Evolutionary conservation across 345 rosid species (phyloP).

Genomic region (Geranium rotundifolium): DNA sequence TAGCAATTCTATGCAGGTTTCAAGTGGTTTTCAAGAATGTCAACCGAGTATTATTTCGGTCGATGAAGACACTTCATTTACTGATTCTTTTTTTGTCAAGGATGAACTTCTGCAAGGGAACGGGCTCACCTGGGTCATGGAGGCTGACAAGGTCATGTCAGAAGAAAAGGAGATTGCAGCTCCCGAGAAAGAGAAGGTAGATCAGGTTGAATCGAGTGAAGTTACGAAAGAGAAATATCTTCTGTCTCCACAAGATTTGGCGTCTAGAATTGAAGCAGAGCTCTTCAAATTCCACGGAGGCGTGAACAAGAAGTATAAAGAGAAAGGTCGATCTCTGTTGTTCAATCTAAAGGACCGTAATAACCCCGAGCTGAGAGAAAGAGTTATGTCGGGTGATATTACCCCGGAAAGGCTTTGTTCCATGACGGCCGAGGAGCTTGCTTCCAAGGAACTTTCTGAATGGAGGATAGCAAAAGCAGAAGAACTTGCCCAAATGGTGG

Average conservation of each 20-base stretch:
- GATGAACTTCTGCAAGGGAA: constrained; percentile 96
- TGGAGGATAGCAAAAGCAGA: constrained; percentile 97
- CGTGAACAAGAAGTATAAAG: constrained; percentile 91
- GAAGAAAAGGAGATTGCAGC: constrained; percentile 23
- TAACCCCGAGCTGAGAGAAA: constrained; percentile 80
- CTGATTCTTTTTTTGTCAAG: constrained; percentile 58
- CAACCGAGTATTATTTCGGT: constrained; percentile 30
- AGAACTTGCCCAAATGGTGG: constrained; percentile 89
- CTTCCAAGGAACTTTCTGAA: constrained; percentile 83
- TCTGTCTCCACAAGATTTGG: constrained; percentile 42
- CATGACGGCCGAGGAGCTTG: constrained; percentile 92
- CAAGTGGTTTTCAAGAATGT: constrained; percentile 21
- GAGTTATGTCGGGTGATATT: constrained; percentile 64
- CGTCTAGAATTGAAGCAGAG: constrained; percentile 56
- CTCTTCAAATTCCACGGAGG: constrained; percentile 81
- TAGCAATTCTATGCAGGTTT: constrained; percentile 14
- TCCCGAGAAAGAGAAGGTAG: constrained; percentile 12
- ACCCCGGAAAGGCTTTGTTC: constrained; percentile 57
- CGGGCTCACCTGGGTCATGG: constrained; percentile 84
- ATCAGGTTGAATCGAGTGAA: constrained; percentile 9
- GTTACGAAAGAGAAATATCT: constrained; percentile 11
- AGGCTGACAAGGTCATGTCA: constrained; percentile 27
- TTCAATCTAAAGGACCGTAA: constrained; percentile 83
- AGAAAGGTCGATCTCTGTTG: constrained; percentile 76
- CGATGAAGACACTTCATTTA: constrained; percentile 51